Percentiles rank a stretch among this genome's conserved stretches.
These are phyloP conservation scores for Quercus suber DNA, from an alignment of 306 rosid species.

Conservation along the genomic window DNA sequence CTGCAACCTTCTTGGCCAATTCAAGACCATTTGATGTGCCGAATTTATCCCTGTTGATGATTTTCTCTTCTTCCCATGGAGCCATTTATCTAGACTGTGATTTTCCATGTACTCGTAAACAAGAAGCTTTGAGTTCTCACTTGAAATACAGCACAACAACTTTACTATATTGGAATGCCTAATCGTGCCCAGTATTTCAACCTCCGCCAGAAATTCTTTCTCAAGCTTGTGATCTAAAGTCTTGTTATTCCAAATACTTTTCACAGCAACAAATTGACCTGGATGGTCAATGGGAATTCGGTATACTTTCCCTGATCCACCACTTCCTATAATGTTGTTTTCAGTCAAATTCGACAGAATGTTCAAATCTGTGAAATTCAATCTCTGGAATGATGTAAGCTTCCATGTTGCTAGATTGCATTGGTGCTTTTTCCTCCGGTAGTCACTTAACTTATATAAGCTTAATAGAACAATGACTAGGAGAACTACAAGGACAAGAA, in stretches of 20 bases:
- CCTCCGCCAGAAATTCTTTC: conserved; percentile 72
- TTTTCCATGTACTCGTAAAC: conserved; percentile 91
- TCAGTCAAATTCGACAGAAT: conserved; percentile 58
- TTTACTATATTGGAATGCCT: conserved; percentile 85
- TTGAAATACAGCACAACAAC: conserved; percentile 71
- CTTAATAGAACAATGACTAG: conserved; percentile 27
- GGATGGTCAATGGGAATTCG: conserved; percentile 43
- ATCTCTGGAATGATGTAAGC: conserved; percentile 74
- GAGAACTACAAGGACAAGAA: conserved; percentile 16
- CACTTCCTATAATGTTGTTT: conserved; percentile 70
- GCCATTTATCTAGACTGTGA: conserved; percentile 75
- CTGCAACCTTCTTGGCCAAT: conserved; percentile 75
- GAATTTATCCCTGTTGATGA: conserved; percentile 22
- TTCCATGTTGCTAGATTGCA: conserved; percentile 57
- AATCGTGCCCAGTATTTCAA: conserved; percentile 60
- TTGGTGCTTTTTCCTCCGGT: conserved; percentile 27
- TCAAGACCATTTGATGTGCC: conserved; percentile 30
- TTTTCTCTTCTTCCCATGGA: conserved; percentile 53
- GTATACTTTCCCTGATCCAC: conserved; percentile 88
- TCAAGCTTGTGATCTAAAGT: conserved; percentile 48
- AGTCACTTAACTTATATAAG: conserved; percentile 23
- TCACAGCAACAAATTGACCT: conserved; percentile 65
- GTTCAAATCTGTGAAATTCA: conserved; percentile 51
- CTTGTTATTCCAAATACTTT: conserved; percentile 52
- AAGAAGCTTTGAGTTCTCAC: conserved; percentile 65